phyloP scores from a whole-genome alignment of 768 basidiomycete species.

The Plicaturopsis crispa region DNA sequence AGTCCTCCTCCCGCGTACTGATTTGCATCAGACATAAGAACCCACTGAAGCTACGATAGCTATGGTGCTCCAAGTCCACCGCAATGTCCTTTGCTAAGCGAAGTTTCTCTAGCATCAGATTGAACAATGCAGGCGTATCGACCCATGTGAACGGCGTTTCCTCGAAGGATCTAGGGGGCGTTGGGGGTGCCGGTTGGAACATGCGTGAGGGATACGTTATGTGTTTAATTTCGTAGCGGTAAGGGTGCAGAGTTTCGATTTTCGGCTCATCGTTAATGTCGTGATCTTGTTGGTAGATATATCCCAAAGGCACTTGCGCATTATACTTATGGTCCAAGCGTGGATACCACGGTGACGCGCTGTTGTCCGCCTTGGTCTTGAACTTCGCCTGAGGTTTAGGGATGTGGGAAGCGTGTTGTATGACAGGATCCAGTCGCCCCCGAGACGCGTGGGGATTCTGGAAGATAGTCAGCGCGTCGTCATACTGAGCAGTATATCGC shows the following conservation, averaged over 20 bases:
- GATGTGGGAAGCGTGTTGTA: conserved; percentile 71
- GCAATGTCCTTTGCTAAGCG: conserved; percentile 70
- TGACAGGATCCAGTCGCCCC: conserved; percentile 46
- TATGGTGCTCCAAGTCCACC: conserved; percentile 93
- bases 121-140: conserved; percentile 45
- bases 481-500: conserved; percentile 1
- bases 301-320: conserved; percentile 76
- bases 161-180: conserved; percentile 51
- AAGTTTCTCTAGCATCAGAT: conserved; percentile 62
- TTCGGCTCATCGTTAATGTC: conserved; percentile 19
- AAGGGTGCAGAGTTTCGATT: conserved; percentile 52
- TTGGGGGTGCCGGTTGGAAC: conserved; percentile 45
- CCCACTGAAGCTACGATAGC: conserved; percentile 74
- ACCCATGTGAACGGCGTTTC: conserved; percentile 68
- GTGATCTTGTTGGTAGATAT: conserved; percentile 34
- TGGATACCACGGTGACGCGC: conserved; percentile 59
- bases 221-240: conserved; percentile 78
- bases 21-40: conserved; percentile 94
- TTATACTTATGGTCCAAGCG: conserved; percentile 72
- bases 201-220: conserved; percentile 64
- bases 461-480: conserved; percentile 8
- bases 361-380: conserved; percentile 50
- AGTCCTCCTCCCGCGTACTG: conserved; percentile 78
- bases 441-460: conserved; percentile 26
- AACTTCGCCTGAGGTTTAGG: conserved; percentile 81